Percentiles rank a stretch among this genome's conserved stretches.
Conservation (phyloP, 2,329 filamentous ascomycete genomes). For the Pseudohalonectria lignicola region DNA sequence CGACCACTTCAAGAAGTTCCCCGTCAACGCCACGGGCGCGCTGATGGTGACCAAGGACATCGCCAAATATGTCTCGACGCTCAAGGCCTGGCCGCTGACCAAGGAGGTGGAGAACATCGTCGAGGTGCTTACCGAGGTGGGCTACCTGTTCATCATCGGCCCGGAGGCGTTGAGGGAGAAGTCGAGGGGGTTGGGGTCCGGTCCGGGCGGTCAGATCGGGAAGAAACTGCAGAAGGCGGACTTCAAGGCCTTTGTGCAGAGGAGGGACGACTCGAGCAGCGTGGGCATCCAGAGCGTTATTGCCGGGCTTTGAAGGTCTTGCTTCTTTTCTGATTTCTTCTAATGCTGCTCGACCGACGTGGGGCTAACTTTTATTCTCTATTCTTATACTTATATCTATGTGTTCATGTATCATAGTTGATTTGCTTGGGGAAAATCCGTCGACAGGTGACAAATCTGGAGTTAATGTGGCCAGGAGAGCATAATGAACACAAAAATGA, state of each 20-base stretch:
- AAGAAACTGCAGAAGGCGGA: constrained; percentile 55
- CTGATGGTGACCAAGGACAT: constrained; percentile 96
- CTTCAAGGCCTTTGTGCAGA: constrained; percentile 75
- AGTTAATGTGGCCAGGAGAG: too few relatives aligned
- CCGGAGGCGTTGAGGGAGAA: constrained; percentile 66
- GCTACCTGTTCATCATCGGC: constrained; percentile 90
- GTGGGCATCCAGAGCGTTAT: constrained; percentile 23
- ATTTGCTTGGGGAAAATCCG: too few relatives aligned
- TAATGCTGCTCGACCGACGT: too few relatives aligned
- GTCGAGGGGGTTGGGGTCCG: constrained; percentile 44
- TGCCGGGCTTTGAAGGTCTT: constrained; percentile 10
- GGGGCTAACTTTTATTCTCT: too few relatives aligned
- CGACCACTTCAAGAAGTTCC: constrained; percentile 90
- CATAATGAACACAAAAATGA: too few relatives aligned
- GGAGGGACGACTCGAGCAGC: constrained; percentile 72
- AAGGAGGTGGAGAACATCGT: constrained; percentile 59
- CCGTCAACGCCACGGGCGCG: constrained; percentile 84
- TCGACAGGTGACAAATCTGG: too few relatives aligned
- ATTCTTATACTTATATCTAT: too few relatives aligned
- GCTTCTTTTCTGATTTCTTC: too few relatives aligned
- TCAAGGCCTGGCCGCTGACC: constrained; percentile 70
- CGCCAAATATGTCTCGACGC: constrained; percentile 78
- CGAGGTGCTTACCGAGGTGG: constrained; percentile 85
- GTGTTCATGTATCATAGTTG: too few relatives aligned
- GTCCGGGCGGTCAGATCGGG: constrained; percentile 23